Base-by-base conservation (phyloP, 495 filamentous ascomycete species). In the Chaetomidium leptoderma region DNA sequence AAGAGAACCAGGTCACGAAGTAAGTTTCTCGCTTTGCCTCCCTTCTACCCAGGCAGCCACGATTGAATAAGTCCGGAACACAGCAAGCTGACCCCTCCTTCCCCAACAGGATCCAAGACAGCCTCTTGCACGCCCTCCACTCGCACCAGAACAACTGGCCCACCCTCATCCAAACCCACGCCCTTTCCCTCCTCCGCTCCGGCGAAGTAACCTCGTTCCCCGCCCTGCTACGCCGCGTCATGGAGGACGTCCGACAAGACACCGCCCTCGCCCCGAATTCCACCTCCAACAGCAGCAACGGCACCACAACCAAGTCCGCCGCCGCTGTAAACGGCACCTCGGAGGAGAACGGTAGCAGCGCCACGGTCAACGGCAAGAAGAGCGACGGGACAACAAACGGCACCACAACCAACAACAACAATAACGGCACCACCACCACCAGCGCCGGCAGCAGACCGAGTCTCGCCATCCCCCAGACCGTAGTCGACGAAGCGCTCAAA, bases 201-300 rank as follows among this genome's bases (percentile, higher is more conserved):
- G 80, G 79, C 68, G 77, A 81, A 46, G 66, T 74, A 24, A 73
- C 73, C 52, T 80, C 74, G 10, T 82, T 80, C 64, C 79, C 78
- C 0, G 72, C 70, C 21, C 77, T 82, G 9, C 70, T 83, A 36
- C 68, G 67, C 17, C 77, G 75, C 48, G 79, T 83, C 6, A 63
- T 82, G 55, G 77, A 78, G 32, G 79, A 82, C 63, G 75, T 83
- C 60, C 74, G 73, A 21, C 67, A 70, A n/a, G 79, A 81, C 55
- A 77, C 74, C 0, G 61, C 64, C 29, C 54, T 67, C 21, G 61
- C 61, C 26, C 62, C 58, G n/a, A n/a, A n/a, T n/a, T n/a, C n/a
- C n/a, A n/a, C n/a, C n/a, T n/a, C n/a, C n/a, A n/a, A n/a, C n/a
- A n/a, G n/a, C n/a, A n/a, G n/a, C 60, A 64, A 53, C 46, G 44